Evolutionary conservation across 2,329 filamentous ascomycete species (phyloP), one percentile per base, ranked within the genome.

Genomic region (Colletotrichum higginsianum): DNA sequence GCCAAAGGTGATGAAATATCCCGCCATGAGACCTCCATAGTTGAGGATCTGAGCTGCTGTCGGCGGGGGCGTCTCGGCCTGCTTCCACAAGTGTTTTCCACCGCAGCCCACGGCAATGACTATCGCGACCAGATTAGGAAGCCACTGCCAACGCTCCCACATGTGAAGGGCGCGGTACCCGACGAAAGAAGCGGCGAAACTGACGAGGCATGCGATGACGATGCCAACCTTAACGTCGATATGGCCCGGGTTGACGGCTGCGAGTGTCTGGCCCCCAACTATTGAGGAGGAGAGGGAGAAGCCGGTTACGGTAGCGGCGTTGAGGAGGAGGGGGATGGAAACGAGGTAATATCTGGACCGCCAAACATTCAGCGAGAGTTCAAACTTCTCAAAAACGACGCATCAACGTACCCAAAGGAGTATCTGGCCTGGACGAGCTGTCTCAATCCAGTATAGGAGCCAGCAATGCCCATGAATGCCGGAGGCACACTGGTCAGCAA

Each of bases 361-460:
- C 40, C 18, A 18, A 42, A 57, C 50, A 61, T 62, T 67, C 49
- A 61, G 46, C 18, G 40, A n/a, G 30, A 46, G 23, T 44, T 38
- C 52, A n/a, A 47, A 42, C 15, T 47, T 44, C 15, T 35, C 38
- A 16, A 38, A 26, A 74, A 47, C 35, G 38, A 42, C 9, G 23
- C 9, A 49, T 13, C 46, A 35, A 58, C 77, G 75, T 76, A 87
- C 82, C 88, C 88, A 75, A 89, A 91, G 0, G 86, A 86, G 78
- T 89, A 91, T 40, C 89, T 83, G n/a, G 89, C 88, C 74, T 90
- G 88, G 7, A 91, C 85, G 76, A 90, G 85, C 77, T 91, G 88
- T 21, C 89, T 83, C 81, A 91, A 83, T 16, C 88, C 89, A 2
- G 88, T 91, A 68, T 84, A 83, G 18, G 87, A 86, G 0, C 88